These are phyloP conservation scores for Diplodia mutila DNA, from an alignment of 2,329 filamentous ascomycete species.

Conservation along the genomic window DNA sequence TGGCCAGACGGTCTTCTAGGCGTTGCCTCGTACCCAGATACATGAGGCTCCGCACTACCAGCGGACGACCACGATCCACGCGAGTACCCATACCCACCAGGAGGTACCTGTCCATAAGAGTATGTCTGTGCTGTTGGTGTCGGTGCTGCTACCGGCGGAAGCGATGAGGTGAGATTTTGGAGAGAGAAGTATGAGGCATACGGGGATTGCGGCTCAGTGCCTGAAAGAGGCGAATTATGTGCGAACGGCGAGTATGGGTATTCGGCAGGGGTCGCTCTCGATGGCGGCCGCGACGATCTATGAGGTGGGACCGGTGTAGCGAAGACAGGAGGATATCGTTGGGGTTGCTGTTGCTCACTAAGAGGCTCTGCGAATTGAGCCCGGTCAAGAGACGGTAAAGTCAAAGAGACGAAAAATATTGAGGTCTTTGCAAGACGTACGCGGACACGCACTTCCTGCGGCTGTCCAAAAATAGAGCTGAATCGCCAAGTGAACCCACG, in stretches of 20 bases:
- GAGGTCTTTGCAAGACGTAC: conserved; percentile 42
- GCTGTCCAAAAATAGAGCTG: conserved; percentile 8
- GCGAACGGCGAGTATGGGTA: conserved; percentile 12
- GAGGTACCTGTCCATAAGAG: not conserved
- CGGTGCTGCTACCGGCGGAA: not conserved
- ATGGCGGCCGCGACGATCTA: conserved; percentile 1
- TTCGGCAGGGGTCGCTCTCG: conserved; percentile 12
- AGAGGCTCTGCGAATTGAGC: not conserved
- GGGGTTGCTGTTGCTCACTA: conserved; percentile 1
- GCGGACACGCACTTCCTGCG: conserved; percentile 36
- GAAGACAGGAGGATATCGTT: conserved; percentile 4
- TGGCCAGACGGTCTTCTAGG: not conserved
- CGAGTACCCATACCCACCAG: not conserved
- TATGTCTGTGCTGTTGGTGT: not conserved
- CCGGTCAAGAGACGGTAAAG: conserved; percentile 25
- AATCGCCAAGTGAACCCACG: conserved; percentile 29
- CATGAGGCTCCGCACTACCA: conserved; percentile 8
- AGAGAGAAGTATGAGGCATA: conserved; percentile 22
- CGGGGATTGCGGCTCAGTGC: conserved; percentile 13
- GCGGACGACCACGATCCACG: conserved; percentile 15
- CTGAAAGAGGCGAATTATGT: conserved; percentile 10
- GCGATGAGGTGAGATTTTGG: conserved; percentile 6
- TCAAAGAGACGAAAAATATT: conserved; percentile 44
- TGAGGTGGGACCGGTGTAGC: conserved; percentile 8
- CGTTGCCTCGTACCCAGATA: not conserved